These are phyloP conservation scores for Colletotrichum incanum DNA, from an alignment of 2,329 filamentous ascomycete species.

Conservation along the genomic window DNA sequence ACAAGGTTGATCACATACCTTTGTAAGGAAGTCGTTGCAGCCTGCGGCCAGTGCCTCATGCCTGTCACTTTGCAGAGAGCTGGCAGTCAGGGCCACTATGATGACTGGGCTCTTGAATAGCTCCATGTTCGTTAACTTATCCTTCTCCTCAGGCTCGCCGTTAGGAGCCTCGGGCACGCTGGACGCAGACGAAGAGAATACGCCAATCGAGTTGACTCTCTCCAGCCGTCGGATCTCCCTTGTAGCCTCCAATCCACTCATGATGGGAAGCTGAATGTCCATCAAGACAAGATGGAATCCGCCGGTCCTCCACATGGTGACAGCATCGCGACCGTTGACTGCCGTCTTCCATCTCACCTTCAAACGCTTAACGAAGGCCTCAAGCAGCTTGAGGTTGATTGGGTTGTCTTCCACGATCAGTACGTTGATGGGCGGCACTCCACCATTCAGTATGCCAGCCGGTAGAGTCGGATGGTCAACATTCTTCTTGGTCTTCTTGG, in stretches of 20 bases:
- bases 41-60: slow-evolving; percentile 95
- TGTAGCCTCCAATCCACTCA: slow-evolving; percentile 95
- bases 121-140: slow-evolving; percentile 76
- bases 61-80: slow-evolving; percentile 93
- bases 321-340: slow-evolving; percentile 93
- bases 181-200: slow-evolving; percentile 80
- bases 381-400: slow-evolving; percentile 94
- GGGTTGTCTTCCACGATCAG: slow-evolving; percentile 99
- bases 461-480: slow-evolving; percentile 64
- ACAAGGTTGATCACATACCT: slow-evolving; percentile 70
- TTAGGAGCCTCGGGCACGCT: slow-evolving; percentile 60
- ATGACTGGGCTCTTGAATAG: slow-evolving; percentile 98
- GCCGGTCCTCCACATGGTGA: slow-evolving; percentile 91
- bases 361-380: slow-evolving; percentile 94
- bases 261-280: slow-evolving; percentile 98
- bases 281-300: slow-evolving; percentile 97
- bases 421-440: slow-evolving; percentile 95
- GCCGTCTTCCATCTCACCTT: slow-evolving; percentile 98
- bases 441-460: slow-evolving; percentile 80
- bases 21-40: slow-evolving; percentile 98
- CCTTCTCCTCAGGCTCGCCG: slow-evolving; percentile 72
- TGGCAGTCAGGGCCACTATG: slow-evolving; percentile 96
- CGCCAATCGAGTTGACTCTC: slow-evolving; percentile 91
- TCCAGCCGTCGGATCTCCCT: slow-evolving; percentile 94
- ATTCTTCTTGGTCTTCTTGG: slow-evolving; percentile 70